Conservation (phyloP, 208 protist genomes). For the Vickermania ingenoplastis region DNA sequence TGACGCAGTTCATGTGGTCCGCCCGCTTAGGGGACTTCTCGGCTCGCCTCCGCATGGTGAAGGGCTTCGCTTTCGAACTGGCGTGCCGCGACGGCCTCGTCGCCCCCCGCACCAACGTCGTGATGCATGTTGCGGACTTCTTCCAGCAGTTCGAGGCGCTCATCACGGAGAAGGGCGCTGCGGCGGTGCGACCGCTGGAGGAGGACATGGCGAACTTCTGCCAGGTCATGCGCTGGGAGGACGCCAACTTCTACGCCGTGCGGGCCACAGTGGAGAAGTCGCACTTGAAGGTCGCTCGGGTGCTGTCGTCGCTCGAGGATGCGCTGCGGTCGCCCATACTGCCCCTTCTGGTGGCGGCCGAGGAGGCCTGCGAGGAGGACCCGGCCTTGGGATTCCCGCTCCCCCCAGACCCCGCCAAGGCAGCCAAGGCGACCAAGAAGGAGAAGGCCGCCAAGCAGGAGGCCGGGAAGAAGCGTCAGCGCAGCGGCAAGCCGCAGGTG, state of each 20-base stretch:
- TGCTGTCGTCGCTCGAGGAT: conserved; percentile 55
- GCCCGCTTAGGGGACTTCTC: conserved; percentile 71
- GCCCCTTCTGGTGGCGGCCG: conserved; percentile 44
- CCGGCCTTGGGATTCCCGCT: conserved; percentile 54
- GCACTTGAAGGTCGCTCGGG: conserved; percentile 91
- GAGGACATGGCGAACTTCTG: conserved; percentile 83
- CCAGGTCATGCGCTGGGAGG: conserved; percentile 89
- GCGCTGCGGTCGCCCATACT: conserved; percentile 64
- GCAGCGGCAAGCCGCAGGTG: background rate
- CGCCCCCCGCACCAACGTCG: conserved; percentile 53
- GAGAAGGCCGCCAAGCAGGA: background rate
- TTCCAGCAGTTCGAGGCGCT: conserved; percentile 70
- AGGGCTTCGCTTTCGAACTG: conserved; percentile 60
- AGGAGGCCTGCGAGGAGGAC: conserved; percentile 80
- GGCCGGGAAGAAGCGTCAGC: conserved; percentile 5
- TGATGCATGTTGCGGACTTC: conserved; percentile 75
- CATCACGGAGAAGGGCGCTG: conserved; percentile 22
- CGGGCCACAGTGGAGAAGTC: conserved; percentile 92
- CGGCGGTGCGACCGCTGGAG: conserved; percentile 58
- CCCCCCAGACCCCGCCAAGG: conserved; percentile 7
- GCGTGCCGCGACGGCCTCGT: conserved; percentile 23
- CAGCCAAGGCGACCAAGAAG: conserved; percentile 4
- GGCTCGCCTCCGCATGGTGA: conserved; percentile 49
- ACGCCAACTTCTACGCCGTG: conserved; percentile 93
- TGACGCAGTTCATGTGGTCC: conserved; percentile 74